Base-by-base conservation (phyloP, 2,329 filamentous ascomycete genomes). In the Ophiostoma montium region DNA sequence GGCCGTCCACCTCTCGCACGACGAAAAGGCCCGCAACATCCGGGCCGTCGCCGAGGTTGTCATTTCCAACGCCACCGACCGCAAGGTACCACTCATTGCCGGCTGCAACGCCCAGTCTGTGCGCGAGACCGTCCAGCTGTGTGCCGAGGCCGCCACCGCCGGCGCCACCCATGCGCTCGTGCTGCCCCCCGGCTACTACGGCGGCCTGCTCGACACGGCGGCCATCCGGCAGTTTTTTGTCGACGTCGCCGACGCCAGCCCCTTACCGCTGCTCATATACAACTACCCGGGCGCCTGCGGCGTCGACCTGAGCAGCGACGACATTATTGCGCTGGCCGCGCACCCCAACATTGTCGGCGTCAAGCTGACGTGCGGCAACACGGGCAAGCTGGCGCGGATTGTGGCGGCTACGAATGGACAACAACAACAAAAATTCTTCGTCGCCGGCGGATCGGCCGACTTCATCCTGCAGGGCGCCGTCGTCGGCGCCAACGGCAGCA, bases 371-470 rank as follows among this genome's bases (percentile, higher is more conserved):
- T 79, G 75, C 54, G 78, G 76, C 8, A 80, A 81, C 59, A 80
- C 76, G 36, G 76, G 77, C 35, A 80, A 81, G 59, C 66, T 80
- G 39, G 66, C 65, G 2, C 61, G 62, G 61, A 68, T 70, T 57
- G 75, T 61, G 52, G 61, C 75, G 50, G 71, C 69, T 3, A 69
- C 71, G n/a, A n/a, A n/a, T n/a, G n/a, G n/a, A n/a, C 23, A 5
- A 36, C 52, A 2, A 27, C 23, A 51, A 55, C 19, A 56, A 58
- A 19, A 58, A 19, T 87, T 87, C 68, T 71, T 84, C 60, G 82
- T 81, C 52, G 76, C 83, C 57, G 83, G 81, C 38, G 84, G 84
- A 49, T 82, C 78, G 45, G 81, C 81, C 47, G 83, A 88, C 65
- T 86, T 86, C 63, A 81, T 78, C 12, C 64, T 87, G 12, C 83